Evolutionary conservation across 140 eudicot species (phyloP).

Genomic region (Ambrosia hybrid): DNA sequence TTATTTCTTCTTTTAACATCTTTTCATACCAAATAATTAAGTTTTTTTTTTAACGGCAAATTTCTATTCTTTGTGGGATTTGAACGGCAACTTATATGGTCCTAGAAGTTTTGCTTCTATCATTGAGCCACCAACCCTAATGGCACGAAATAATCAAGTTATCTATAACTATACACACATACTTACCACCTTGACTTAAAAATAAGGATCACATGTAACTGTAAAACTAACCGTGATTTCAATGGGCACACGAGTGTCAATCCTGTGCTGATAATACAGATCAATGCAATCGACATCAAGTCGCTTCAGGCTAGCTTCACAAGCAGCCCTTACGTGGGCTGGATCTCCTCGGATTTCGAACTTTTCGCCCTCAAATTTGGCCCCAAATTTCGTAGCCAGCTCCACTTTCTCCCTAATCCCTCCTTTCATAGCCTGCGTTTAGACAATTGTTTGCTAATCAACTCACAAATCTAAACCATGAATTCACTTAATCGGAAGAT

Average conservation of each 20-base stretch:
- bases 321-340: conserved; percentile 41
- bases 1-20: neutral
- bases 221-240: conserved; percentile 41
- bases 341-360: conserved; percentile 46
- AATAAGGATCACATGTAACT: no score
- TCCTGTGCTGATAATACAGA: conserved; percentile 46
- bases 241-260: conserved; percentile 47
- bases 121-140: no score
- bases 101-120: no score
- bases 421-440: conserved; percentile 46
- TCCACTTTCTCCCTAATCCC: conserved; percentile 42
- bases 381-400: conserved; percentile 55
- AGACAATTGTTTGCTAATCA: no score
- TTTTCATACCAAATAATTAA: neutral
- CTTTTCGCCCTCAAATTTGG: no score
- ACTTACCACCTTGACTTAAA: no score
- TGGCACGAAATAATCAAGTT: no score
- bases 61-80: no score
- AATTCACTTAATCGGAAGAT: neutral
- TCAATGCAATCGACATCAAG: conserved; percentile 49
- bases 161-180: no score
- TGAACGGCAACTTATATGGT: no score
- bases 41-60: no score
- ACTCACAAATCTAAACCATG: no score
- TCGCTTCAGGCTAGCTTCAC: conserved; percentile 51